phyloP scores from a whole-genome alignment of 2,329 filamentous ascomycete species.

The Cadophora sp. region DNA sequence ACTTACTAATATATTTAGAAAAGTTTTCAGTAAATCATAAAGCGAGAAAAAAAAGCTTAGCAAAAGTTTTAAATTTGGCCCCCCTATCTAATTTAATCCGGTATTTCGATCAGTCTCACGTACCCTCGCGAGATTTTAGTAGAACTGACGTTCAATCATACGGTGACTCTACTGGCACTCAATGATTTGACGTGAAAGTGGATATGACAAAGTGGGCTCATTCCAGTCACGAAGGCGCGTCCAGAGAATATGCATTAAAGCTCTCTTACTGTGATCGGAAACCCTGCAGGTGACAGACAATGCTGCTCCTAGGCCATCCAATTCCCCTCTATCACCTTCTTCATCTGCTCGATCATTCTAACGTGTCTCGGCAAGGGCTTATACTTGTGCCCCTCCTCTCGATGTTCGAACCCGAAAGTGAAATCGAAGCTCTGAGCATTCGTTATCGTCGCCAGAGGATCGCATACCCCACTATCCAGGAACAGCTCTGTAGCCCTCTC shows the following conservation, averaged over 20 bases:
- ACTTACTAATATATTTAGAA: too few relatives aligned
- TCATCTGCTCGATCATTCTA: slow-evolving; percentile 23
- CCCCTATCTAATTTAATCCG: too few relatives aligned
- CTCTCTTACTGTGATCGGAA: background rate
- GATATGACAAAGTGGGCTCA: background rate
- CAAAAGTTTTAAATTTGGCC: too few relatives aligned
- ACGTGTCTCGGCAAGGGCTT: slow-evolving; percentile 22
- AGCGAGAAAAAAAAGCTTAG: too few relatives aligned
- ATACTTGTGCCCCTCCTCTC: slow-evolving; percentile 23
- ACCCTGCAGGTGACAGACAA: background rate
- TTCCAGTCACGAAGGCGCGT: background rate
- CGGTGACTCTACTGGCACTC: background rate
- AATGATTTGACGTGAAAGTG: background rate
- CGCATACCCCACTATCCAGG: slow-evolving; percentile 27
- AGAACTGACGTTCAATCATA: too few relatives aligned
- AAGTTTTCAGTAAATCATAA: too few relatives aligned
- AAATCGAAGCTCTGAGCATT: slow-evolving; percentile 28
- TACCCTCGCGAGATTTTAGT: too few relatives aligned
- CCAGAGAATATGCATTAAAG: background rate
- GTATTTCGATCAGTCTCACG: too few relatives aligned
- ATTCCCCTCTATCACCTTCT: slow-evolving; percentile 28
- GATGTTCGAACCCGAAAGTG: slow-evolving; percentile 18
- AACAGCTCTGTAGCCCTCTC: slow-evolving; percentile 30
- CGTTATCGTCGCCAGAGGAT: slow-evolving; percentile 18
- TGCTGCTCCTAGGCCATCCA: slow-evolving; percentile 33